Evolutionary conservation across 2,329 filamentous ascomycete genomes (phyloP).

Genomic region (Exophiala sp.): DNA sequence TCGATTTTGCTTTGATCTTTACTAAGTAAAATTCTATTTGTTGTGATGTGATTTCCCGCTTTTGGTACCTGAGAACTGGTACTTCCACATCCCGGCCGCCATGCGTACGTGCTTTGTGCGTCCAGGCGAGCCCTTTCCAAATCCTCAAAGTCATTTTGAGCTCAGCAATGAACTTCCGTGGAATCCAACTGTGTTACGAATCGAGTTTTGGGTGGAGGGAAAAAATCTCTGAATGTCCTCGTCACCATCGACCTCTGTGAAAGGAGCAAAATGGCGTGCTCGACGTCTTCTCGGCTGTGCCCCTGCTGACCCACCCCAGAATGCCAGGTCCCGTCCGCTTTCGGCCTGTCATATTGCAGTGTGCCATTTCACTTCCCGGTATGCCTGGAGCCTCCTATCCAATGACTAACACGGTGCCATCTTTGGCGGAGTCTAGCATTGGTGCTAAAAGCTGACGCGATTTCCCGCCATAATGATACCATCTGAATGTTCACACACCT

Average conservation of each 20-base stretch:
- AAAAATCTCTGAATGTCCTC: not conserved
- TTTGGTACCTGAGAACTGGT: too few relatives aligned
- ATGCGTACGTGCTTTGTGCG: too few relatives aligned
- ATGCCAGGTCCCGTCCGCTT: not conserved
- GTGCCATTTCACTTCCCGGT: not conserved
- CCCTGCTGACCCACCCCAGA: not conserved
- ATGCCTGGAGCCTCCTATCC: constrained; percentile 1
- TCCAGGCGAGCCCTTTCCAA: too few relatives aligned
- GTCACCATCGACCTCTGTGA: not conserved
- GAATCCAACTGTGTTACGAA: too few relatives aligned
- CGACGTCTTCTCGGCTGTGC: constrained; percentile 4
- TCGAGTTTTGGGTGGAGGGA: not conserved
- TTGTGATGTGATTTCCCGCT: too few relatives aligned
- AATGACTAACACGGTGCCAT: constrained; percentile 4
- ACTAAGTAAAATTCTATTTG: too few relatives aligned
- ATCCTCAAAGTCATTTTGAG: too few relatives aligned
- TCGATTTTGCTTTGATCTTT: too few relatives aligned
- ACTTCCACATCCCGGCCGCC: too few relatives aligned
- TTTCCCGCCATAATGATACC: constrained; percentile 17
- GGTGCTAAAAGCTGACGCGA: constrained; percentile 16
- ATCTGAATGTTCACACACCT: not conserved
- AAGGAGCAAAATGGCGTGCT: constrained; percentile 11
- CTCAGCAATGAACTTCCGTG: too few relatives aligned
- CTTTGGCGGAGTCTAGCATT: not conserved
- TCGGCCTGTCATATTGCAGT: constrained; percentile 6